These are phyloP conservation scores for Neostapfia colusana DNA, from an alignment of 176 grass and related monocot genomes.

Conservation along the genomic window DNA sequence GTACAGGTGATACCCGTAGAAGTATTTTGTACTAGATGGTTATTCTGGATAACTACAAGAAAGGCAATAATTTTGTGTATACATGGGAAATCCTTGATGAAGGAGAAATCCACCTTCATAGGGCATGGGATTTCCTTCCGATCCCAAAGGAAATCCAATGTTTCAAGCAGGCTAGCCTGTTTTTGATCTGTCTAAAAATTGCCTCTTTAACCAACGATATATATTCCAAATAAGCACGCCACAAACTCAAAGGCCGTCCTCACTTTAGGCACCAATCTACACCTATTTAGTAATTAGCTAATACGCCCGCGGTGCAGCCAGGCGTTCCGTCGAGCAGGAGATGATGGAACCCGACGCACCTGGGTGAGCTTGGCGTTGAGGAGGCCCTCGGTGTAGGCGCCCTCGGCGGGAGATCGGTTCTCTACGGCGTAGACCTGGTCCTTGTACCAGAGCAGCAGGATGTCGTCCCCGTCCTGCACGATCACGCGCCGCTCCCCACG, in stretches of 20 bases:
- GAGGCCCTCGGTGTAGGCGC: constrained; percentile 93
- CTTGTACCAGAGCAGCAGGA: constrained; percentile 97
- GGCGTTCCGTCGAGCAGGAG: constrained; percentile 16
- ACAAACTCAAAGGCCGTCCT: neutral
- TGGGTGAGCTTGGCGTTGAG: constrained; percentile 99
- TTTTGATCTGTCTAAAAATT: neutral
- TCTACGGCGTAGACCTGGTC: constrained; percentile 80
- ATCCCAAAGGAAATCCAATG: neutral
- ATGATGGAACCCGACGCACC: constrained; percentile 16
- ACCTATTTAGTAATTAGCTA: neutral
- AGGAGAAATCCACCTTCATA: neutral
- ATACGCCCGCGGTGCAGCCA: neutral
- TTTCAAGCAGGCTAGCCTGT: neutral
- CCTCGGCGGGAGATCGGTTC: constrained; percentile 92
- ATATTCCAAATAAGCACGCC: neutral
- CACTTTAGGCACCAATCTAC: neutral
- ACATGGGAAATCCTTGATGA: neutral
- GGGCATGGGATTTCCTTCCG: neutral
- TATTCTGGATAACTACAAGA: neutral
- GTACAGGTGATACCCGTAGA: neutral
- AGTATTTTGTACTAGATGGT: neutral
- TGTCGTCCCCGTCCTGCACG: constrained; percentile 77
- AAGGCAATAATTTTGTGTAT: neutral
- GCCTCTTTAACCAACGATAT: too few relatives aligned
- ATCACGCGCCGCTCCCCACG: constrained; percentile 92